Evolutionary conservation across 192 early-diverging fungal species (phyloP), one percentile per base, ranked within the genome.

Genomic region (Backusella macrospora): DNA sequence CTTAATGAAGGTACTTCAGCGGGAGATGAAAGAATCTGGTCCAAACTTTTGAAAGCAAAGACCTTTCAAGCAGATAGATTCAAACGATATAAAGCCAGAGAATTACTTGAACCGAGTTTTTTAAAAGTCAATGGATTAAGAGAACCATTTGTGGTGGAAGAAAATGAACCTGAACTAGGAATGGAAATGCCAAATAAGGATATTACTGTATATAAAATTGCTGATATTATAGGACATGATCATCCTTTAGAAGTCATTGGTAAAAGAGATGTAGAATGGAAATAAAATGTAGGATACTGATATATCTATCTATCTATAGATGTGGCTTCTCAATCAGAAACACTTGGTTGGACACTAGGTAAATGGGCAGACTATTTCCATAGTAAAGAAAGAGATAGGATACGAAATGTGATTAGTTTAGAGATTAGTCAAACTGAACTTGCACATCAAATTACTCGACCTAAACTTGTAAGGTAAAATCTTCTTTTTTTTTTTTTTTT

Each of bases 341-440:
- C 86, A 39, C 79, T 81, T 15, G 92, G 90, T 15, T 93, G 92
- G 95, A 92, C 92, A 7, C 76, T 98, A 79, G 86, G 86, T n/a
- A 82, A 86, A 47, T 98, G 94, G 95, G 92, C 95, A 13, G 84
- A 88, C 18, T 98, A 96, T 79, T 94, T 90, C 71, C 78, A 88
- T 43, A 80, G 83, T 1, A 74, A 83, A 59, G 83, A 90, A 44
- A 84, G 93, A 59, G 85, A 88, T 59, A 78, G 91, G 52, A 88
- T 96, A 6, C 84, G 94, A 64, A 96, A 96, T 83, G 95, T 94
- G 43, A 97, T 95, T 66, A 94, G 91, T 68, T 81, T 98, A 15
- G 96, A 98, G 76, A 89, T 98, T 48, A 88, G 93, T 16, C 85
- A 87, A 15, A 94, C 92, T 8, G 73, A 84, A 29, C 84, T 98